Evolutionary conservation across 2,329 filamentous ascomycete genomes (phyloP), one percentile per base, ranked within the genome.

Genomic region (Parafenestella ontariensis): DNA sequence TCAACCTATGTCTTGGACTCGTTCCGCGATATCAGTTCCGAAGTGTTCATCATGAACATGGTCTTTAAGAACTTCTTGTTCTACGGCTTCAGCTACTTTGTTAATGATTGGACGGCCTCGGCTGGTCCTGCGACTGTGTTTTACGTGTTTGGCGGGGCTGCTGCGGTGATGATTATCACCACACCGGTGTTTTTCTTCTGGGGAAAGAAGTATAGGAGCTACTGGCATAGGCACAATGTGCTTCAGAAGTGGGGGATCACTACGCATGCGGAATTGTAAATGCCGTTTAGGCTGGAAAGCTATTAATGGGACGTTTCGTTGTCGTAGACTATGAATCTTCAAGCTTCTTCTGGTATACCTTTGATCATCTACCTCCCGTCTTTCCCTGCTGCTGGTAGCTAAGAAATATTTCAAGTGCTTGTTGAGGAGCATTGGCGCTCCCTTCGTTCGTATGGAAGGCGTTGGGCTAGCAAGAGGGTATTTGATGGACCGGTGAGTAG

Each of bases 61-160:
- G 64, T 77, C 21, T 68, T 78, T 57, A 80, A 79, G 69, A 79
- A 80, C 56, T 69, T 79, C 29, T 52, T 79, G n/a, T 76, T 78
- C 48, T 79, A 77, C 43, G 76, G 74, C 1, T 76, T 78, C 49
- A 74, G 71, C 9, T 78, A 78, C 44, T 79, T 79, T 48, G 72
- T 78, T 17, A 79, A 79, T 53, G 69, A 78, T 46, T 80, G 77
- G 77, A 70, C 77, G 4, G 68, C 65, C 9, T 61, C 46, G 5
- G 63, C 60, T 11, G 77, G 77, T 0, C 75, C 76, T 1, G 67
- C 69, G 6, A 49, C 56, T 20, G 75, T 78, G 4, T 78, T 79
- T 39, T 76, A 76, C 49, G 64, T 72, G 1, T 75, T 78, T 53
- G 75, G 69, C 3, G 75, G 70, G 7, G 33, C 56, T 8, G 44